phyloP scores from a whole-genome alignment of 805 yeast genomes.

The Metschnikowia matae region DNA sequence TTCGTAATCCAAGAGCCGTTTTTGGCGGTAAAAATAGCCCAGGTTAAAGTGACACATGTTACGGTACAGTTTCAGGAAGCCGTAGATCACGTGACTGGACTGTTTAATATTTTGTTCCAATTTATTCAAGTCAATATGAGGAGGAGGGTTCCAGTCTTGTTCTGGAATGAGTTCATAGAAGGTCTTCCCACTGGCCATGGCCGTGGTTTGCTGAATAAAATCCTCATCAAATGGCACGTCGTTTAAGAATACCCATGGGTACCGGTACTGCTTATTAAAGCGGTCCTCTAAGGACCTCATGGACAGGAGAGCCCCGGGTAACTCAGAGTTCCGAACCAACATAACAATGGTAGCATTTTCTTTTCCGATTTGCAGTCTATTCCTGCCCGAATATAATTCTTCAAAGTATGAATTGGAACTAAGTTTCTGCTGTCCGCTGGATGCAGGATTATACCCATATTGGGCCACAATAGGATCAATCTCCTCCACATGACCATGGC shows the following conservation, averaged over 20 bases:
- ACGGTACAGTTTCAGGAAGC: slow-evolving; percentile 48
- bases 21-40: slow-evolving; percentile 53
- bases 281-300: slow-evolving; percentile 43
- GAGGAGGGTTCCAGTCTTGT: slow-evolving; percentile 40
- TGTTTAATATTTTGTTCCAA: slow-evolving; percentile 23
- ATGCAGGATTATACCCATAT: slow-evolving; percentile 14
- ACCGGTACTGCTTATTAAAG: slow-evolving; percentile 35
- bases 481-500: too few species aligned
- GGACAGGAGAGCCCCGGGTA: slow-evolving; percentile 59
- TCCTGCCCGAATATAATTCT: slow-evolving; percentile 21
- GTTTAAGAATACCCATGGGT: slow-evolving; percentile 44
- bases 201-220: slow-evolving; percentile 39
- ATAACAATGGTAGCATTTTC: slow-evolving; percentile 86
- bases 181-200: slow-evolving; percentile 42
- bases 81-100: slow-evolving; percentile 37
- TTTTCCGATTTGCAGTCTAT: slow-evolving; percentile 39
- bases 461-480: slow-evolving; percentile 3
- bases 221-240: slow-evolving; percentile 41
- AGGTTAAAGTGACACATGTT: slow-evolving; percentile 75
- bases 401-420: slow-evolving; percentile 17
- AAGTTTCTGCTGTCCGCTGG: slow-evolving; percentile 15
- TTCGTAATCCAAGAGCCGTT: slow-evolving; percentile 42
- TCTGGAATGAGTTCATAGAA: slow-evolving; percentile 39
- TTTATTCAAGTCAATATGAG: slow-evolving; percentile 28
- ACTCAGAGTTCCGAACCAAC: slow-evolving; percentile 81